Conservation (phyloP, 331 rosid species). For the Acacia concinna region DNA sequence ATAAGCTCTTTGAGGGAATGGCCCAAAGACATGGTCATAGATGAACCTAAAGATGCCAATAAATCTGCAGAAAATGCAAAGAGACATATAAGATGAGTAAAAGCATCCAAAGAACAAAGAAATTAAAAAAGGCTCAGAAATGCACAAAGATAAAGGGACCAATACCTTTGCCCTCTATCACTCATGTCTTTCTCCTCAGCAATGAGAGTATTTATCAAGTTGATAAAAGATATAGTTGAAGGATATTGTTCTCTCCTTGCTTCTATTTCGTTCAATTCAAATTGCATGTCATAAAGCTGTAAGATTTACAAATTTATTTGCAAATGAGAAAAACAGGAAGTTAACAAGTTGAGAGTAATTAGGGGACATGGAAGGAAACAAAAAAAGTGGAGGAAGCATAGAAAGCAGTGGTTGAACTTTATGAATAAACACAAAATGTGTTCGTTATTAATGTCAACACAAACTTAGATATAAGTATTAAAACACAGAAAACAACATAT, state of each 20-base stretch:
- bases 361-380: not conserved
- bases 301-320: constrained; percentile 29
- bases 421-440: not conserved
- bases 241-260: constrained; percentile 97
- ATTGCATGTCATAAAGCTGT: constrained; percentile 98
- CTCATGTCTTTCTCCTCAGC: constrained; percentile 85
- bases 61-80: constrained; percentile 55
- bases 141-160: constrained; percentile 7
- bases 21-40: constrained; percentile 95
- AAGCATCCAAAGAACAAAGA: constrained; percentile 8
- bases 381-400: constrained; percentile 9
- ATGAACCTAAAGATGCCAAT: constrained; percentile 92
- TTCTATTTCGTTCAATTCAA: constrained; percentile 89
- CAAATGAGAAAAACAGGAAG: constrained; percentile 13
- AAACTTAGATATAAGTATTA: not conserved
- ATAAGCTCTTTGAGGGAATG: constrained; percentile 95
- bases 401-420: constrained; percentile 16
- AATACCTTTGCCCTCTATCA: constrained; percentile 91
- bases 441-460: not conserved
- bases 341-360: not conserved
- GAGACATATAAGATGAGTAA: constrained; percentile 4
- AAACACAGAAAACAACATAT: not conserved
- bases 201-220: constrained; percentile 84
- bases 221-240: constrained; percentile 90
- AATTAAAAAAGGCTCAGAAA: constrained; percentile 18